These are phyloP conservation scores for Cordyceps farinosa DNA, from an alignment of 2,329 filamentous ascomycete species.

Conservation along the genomic window DNA sequence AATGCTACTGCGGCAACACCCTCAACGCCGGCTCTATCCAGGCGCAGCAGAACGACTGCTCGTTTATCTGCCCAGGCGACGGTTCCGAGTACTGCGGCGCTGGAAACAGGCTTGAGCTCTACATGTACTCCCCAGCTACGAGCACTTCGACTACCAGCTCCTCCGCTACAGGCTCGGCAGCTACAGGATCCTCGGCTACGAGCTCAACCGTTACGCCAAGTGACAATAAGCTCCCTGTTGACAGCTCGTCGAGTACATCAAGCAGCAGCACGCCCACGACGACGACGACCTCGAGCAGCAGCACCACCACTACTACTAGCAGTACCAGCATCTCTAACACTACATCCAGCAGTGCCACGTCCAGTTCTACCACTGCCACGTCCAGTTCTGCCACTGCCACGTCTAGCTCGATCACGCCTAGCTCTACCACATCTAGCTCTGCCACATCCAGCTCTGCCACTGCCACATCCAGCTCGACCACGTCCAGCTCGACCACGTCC, in stretches of 20 bases:
- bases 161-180: background rate
- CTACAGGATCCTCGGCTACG: background rate
- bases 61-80: conserved; percentile 32
- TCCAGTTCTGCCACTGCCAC: background rate
- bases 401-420: too few relatives aligned
- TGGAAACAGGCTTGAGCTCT: conserved; percentile 31
- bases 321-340: background rate
- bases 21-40: conserved; percentile 28
- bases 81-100: conserved; percentile 35
- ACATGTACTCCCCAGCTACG: conserved; percentile 23
- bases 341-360: too few relatives aligned
- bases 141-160: background rate
- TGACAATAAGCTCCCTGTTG: background rate
- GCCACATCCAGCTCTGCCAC: background rate
- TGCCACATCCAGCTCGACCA: background rate
- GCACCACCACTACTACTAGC: background rate
- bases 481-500: conserved; percentile 3
- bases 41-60: conserved; percentile 33
- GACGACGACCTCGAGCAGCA: conserved; percentile 6
- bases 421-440: background rate
- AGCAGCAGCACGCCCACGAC: conserved; percentile 2
- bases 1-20: conserved; percentile 38
- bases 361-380: background rate
- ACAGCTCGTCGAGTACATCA: background rate
- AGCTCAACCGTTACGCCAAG: conserved; percentile 1